Conservation (phyloP, 2,329 filamentous ascomycete species). For the Metarhizium brunneum region DNA sequence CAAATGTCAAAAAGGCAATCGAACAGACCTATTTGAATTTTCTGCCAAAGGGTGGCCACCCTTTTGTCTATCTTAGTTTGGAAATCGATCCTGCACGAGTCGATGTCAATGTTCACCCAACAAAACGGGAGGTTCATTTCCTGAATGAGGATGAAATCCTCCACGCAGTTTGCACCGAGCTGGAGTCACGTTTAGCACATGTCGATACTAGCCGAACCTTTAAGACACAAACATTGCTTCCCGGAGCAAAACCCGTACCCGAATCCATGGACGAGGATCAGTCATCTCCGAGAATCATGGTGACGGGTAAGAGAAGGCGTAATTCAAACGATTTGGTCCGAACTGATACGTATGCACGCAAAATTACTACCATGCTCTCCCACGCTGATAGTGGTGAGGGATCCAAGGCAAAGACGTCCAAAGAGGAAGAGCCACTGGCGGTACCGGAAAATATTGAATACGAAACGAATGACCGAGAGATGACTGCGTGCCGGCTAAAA, state of each 20-base stretch:
- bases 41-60: slow-evolving; percentile 86
- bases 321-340: slow-evolving; percentile 71
- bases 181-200: slow-evolving; percentile 67
- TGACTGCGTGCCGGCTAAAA: slow-evolving; percentile 62
- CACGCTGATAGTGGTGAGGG: slow-evolving; percentile 35
- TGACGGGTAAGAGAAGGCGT: slow-evolving; percentile 30
- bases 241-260: slow-evolving; percentile 40
- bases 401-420: slow-evolving; percentile 6
- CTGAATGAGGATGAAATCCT: slow-evolving; percentile 96
- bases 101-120: slow-evolving; percentile 96
- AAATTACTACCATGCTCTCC: slow-evolving; percentile 89
- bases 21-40: slow-evolving; percentile 86
- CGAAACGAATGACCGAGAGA: slow-evolving; percentile 57
- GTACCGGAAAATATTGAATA: slow-evolving; percentile 54
- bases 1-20: slow-evolving; percentile 75
- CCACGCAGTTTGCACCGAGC: slow-evolving; percentile 71
- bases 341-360: slow-evolving; percentile 79
- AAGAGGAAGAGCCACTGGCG: slow-evolving; percentile 24
- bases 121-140: slow-evolving; percentile 94
- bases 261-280: slow-evolving; percentile 18
- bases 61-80: slow-evolving; percentile 85
- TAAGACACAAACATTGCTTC: slow-evolving; percentile 83
- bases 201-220: slow-evolving; percentile 94
- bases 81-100: slow-evolving; percentile 88
- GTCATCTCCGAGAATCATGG: slow-evolving; percentile 21